Base-by-base conservation (phyloP, 2,329 filamentous ascomycete species). In the Paraconiothyrium sp. region DNA sequence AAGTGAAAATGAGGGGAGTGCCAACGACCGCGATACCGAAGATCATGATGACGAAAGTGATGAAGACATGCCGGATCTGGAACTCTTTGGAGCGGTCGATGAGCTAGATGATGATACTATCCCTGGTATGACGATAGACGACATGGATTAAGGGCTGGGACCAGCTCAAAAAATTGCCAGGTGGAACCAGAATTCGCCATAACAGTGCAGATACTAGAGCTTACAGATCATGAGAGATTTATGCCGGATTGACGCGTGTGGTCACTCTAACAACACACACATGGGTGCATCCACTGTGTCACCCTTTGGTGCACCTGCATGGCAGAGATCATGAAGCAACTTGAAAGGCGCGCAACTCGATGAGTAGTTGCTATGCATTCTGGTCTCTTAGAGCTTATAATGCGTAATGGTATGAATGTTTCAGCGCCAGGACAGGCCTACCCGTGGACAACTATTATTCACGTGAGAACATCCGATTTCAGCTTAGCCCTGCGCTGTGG, bases 21-120 rank as follows among this genome's bases (percentile, higher is more conserved):
- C 37, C 9, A 47, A 58, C 5, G n/a, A 46, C 13, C 13, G 20
- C 35, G 24, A 44, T 14, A 9, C 11, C 20, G 4, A 48, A n/a
- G 51, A 54, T 48, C 22, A 35, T 4, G 22, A 14, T 13, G 27
- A 35, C 32, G 58, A 55, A 27, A 56, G 49, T 22, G 54, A 63
- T 35, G 61, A 63, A 24, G 58, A 60, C 9, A 63, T 63, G 61
- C 58, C 61, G 35, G 55, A 56, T 22, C 39, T 56, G 16, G 54
- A 56, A 27, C 20, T n/a, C 48, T 37, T n/a, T 35, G 48, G n/a
- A 11, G 43, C 43, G 7, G 9, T 10, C 35, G 3, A 11, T 37
- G 35, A 37, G 14, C 35, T 14, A 3, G 6, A 9, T 37, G 7
- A 50, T 5, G 30, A 20, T 30, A 30, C 27, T 30, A 30, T 27